Evolutionary conservation across 306 rosid genomes (phyloP), one percentile per base, ranked within the genome.

Genomic region (Cicer pinnatifidum): DNA sequence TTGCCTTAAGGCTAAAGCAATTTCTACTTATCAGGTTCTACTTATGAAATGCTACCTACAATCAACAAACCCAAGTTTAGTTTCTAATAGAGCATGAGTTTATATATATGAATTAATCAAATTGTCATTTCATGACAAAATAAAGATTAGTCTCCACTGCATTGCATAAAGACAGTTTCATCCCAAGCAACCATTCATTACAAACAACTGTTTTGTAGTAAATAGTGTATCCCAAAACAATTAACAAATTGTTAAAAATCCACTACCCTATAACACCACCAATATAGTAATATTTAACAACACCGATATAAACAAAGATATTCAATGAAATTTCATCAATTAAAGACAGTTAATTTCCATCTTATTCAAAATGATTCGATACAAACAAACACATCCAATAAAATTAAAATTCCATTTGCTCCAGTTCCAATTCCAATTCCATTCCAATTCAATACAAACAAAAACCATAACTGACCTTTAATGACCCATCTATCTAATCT

Each of bases 401-500:
- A 19, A 38, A 61, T n/a, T 43, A 28, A 63, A 58, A 5, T 23
- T 33, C 11, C 13, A 17, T 53, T 41, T 54, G 1, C 38, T 13
- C 10, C 35, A 28, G 35, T 28, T 28, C 35, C 5, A 28, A 28
- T 28, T 28, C 35, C 35, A 28, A 28, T 28, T 28, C 5, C 4
- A 28, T 28, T 28, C 35, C 5, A 73, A 52, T 20, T 13, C 73
- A 52, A 9, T n/a, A 33, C 20, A 62, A 51, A 51, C 67, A 70
- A 58, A 28, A 57, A 71, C 3, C 23, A 67, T 8, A 2, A 58
- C 53, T 61, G 33, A 63, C 71, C 76, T 17, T 11, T n/a, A 51
- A 74, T 81, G 69, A 28, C 35, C 35, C 5, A 45, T 70, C 63
- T 70, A 70, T 39, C 99, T 80, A 71, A 94, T 90, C 85, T 91